phyloP scores from a whole-genome alignment of 73 alveolate genomes.

The Effrenium voratum region DNA sequence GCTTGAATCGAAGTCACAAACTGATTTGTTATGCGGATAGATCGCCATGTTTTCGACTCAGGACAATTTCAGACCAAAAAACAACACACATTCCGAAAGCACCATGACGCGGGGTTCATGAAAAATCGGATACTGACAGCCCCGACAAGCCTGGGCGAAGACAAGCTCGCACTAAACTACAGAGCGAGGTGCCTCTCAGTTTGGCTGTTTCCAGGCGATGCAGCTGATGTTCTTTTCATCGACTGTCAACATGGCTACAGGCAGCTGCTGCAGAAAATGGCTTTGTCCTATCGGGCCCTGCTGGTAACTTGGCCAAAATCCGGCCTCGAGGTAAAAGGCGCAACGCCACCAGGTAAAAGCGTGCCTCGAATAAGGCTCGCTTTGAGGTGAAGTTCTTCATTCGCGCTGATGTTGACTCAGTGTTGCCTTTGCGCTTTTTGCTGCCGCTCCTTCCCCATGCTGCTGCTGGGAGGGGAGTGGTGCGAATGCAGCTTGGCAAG shows the following conservation, averaged over 20 bases:
- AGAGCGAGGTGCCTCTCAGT: neutral
- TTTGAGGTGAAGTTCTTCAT: constrained; percentile 39
- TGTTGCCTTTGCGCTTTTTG: constrained; percentile 49
- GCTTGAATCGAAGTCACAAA: too few species aligned
- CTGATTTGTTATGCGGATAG: too few species aligned
- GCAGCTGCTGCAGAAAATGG: constrained; percentile 82
- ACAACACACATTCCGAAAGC: too few species aligned
- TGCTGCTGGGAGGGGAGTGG: constrained; percentile 11
- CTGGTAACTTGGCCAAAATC: neutral
- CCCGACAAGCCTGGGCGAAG: too few species aligned
- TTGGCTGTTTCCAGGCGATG: neutral
- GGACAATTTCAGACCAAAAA: too few species aligned
- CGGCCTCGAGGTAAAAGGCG: too few species aligned
- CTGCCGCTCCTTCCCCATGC: constrained; percentile 67
- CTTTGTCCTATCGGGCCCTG: constrained; percentile 47
- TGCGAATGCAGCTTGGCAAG: neutral
- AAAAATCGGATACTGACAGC: too few species aligned
- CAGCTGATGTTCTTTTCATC: constrained; percentile 44
- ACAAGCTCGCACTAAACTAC: too few species aligned
- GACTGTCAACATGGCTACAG: constrained; percentile 75
- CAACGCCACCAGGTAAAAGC: too few species aligned
- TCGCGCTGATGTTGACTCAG: constrained; percentile 88
- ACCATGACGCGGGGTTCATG: too few species aligned
- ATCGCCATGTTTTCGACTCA: too few species aligned
- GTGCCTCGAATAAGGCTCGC: neutral